A percentile compares a stretch with the other conserved stretches of the same genome.
Conservation (phyloP, 2,329 filamentous ascomycete species). For the Rugonectria rugulosa region DNA sequence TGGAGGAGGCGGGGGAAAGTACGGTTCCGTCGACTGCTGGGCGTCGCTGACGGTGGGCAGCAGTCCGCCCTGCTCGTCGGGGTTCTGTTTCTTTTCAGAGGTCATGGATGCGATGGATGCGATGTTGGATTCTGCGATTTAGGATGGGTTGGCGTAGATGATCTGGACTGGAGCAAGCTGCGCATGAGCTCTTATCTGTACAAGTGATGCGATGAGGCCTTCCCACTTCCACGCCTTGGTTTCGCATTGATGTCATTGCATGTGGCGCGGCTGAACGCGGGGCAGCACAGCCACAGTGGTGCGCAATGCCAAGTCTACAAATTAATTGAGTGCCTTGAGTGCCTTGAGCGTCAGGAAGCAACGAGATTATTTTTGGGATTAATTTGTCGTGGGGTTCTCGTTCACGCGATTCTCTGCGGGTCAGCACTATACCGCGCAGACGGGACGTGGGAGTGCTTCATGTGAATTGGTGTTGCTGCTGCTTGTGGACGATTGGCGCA, state of each 20-base stretch:
- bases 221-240: neutral
- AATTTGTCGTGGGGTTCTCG: no score
- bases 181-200: neutral
- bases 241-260: neutral
- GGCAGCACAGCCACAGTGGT: neutral
- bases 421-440: no score
- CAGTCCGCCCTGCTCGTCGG: no score
- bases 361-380: no score
- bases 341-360: no score
- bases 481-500: no score
- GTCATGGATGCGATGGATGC: constrained; percentile 2
- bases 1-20: constrained; percentile 39
- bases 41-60: neutral
- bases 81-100: constrained; percentile 14
- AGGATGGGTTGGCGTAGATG: no score
- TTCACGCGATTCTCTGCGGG: no score
- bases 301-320: no score
- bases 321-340: no score
- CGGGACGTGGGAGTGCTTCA: no score
- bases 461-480: no score
- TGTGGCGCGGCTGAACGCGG: neutral
- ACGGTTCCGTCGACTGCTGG: constrained; percentile 2
- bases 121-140: constrained; percentile 10
- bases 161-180: neutral
- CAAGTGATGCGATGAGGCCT: constrained; percentile 32